Percentiles rank a stretch among this genome's conserved stretches.
These are phyloP conservation scores for Astrothelium subdiscretum DNA, from an alignment of 495 filamentous ascomycete species.

Conservation along the genomic window DNA sequence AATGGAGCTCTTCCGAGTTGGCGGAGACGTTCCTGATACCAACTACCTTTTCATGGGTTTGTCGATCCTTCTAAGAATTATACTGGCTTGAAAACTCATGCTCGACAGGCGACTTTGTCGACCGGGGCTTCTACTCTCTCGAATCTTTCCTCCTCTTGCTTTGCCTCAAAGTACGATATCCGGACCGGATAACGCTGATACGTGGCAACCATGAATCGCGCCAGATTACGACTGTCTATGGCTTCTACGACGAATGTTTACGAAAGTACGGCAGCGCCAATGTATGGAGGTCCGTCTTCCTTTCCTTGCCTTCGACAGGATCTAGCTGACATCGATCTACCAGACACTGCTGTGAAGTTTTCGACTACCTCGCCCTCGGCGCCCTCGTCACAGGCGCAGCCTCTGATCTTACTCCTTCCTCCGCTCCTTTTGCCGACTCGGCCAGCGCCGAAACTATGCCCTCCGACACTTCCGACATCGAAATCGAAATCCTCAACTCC, in stretches of 20 bases:
- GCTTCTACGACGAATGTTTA: conserved; percentile 97
- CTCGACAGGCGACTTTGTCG: conserved; percentile 75
- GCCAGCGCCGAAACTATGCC: conserved; percentile 23
- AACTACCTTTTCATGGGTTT: conserved; percentile 75
- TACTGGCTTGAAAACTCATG: conserved; percentile 1
- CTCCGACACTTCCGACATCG: conserved; percentile 55
- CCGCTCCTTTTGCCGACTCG: conserved; percentile 30
- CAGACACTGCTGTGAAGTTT: conserved; percentile 86
- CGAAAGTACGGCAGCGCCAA: conserved; percentile 95
- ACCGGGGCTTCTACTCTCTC: conserved; percentile 94
- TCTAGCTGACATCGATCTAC: conserved; percentile 2
- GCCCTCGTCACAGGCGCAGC: conserved; percentile 87
- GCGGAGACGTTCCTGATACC: conserved; percentile 90
- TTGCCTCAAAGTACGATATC: conserved; percentile 93
- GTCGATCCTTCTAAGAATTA: not conserved
- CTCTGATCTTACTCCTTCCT: conserved; percentile 50
- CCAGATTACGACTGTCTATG: conserved; percentile 96
- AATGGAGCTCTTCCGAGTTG: conserved; percentile 96
- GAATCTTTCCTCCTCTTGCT: conserved; percentile 92
- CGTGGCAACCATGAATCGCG: conserved; percentile 95
- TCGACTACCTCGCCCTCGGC: conserved; percentile 93
- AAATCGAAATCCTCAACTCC: conserved; percentile 84
- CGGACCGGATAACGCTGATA: conserved; percentile 93
- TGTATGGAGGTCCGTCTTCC: conserved; percentile 63
- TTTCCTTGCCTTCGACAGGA: not conserved